These are phyloP conservation scores for Caryopteris hybrid DNA, from an alignment of 305 asterid species.

Conservation along the genomic window DNA sequence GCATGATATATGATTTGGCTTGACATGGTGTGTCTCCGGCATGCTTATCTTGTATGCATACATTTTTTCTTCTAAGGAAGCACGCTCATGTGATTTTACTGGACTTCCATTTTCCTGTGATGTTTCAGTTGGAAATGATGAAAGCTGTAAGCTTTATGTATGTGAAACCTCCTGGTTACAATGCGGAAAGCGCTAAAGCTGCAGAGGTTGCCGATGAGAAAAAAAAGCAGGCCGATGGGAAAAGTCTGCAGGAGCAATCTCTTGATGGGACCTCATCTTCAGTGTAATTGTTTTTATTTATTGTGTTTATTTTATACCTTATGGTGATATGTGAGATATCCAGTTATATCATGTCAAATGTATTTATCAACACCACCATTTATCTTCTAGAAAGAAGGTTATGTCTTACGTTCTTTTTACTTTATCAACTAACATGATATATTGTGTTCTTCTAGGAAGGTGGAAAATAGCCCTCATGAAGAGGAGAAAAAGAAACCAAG, in stretches of 20 bases:
- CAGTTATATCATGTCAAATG: slow-evolving; percentile 2
- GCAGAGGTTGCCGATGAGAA: slow-evolving; percentile 79
- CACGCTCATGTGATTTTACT: slow-evolving; percentile 4
- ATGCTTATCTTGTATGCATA: not conserved
- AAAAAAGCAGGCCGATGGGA: slow-evolving; percentile 37
- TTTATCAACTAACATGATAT: slow-evolving; percentile 11
- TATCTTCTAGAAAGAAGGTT: not conserved
- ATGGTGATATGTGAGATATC: not conserved
- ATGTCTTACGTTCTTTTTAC: not conserved
- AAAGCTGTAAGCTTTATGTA: slow-evolving; percentile 98
- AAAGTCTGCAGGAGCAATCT: slow-evolving; percentile 27
- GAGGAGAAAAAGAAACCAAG: slow-evolving; percentile 70
- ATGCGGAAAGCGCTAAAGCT: slow-evolving; percentile 95
- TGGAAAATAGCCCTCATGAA: slow-evolving; percentile 35
- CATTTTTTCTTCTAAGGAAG: not conserved
- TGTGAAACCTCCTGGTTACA: slow-evolving; percentile 95
- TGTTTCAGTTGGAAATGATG: slow-evolving; percentile 88
- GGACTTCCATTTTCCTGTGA: slow-evolving; percentile 12
- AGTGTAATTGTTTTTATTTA: slow-evolving; percentile 36
- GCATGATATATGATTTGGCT: not conserved
- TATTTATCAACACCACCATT: not conserved
- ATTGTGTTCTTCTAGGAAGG: slow-evolving; percentile 41
- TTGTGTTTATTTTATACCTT: not conserved
- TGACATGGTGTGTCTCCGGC: not conserved
- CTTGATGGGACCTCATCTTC: slow-evolving; percentile 47